These are phyloP conservation scores for Thinopyrum obtusiflorum DNA, from an alignment of 202 grass and related monocot genomes.

Conservation along the genomic window DNA sequence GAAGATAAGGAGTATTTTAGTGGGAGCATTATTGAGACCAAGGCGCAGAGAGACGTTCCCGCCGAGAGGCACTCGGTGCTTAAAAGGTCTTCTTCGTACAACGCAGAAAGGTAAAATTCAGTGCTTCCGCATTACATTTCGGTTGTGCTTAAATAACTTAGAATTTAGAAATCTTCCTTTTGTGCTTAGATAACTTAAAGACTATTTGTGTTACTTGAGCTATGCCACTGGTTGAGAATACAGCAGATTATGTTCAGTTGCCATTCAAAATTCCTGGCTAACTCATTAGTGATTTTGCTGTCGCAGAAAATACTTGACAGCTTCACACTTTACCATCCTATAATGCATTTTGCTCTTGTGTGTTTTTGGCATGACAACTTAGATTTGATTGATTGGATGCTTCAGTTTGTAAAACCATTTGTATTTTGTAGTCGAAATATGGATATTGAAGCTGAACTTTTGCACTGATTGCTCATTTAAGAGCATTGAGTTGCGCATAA, in stretches of 20 bases:
- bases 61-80: conserved; percentile 47
- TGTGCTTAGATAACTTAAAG: neutral
- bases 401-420: neutral
- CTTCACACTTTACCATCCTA: neutral
- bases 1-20: conserved; percentile 94
- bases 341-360: neutral
- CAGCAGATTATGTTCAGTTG: neutral
- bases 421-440: neutral
- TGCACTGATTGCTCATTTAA: conserved; percentile 1
- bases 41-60: conserved; percentile 57
- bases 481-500: neutral
- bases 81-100: conserved; percentile 83
- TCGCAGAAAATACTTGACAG: neutral
- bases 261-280: neutral
- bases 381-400: neutral
- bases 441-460: neutral
- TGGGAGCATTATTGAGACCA: conserved; percentile 89
- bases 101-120: conserved; percentile 69
- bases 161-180: neutral
- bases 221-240: neutral
- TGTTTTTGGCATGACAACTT: neutral
- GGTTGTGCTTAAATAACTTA: neutral
- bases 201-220: neutral
- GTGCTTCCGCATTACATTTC: neutral
- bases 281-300: neutral